Evolutionary conservation across 495 filamentous ascomycete species (phyloP).

Genomic region (Letharia lupina): DNA sequence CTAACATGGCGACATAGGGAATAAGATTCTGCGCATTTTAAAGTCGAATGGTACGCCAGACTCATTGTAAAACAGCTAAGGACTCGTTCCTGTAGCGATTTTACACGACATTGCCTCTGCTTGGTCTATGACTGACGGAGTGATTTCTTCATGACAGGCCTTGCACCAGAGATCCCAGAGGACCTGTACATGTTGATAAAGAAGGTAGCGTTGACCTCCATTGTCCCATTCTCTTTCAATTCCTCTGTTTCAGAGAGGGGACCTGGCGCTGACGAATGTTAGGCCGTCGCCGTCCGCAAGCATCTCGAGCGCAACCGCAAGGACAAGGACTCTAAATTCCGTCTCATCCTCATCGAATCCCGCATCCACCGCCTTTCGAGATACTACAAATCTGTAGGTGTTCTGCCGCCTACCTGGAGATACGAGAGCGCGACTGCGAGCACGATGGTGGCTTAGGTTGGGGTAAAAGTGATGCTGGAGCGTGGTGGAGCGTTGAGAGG

Average conservation of each 20-base stretch:
- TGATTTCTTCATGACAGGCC: slow-evolving; percentile 71
- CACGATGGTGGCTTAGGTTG: slow-evolving; percentile 44
- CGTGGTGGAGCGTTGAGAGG: slow-evolving; percentile 1
- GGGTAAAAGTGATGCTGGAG: neutral
- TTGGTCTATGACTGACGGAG: slow-evolving; percentile 97
- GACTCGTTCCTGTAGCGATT: neutral
- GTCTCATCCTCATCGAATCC: slow-evolving; percentile 99
- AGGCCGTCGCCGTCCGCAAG: slow-evolving; percentile 99
- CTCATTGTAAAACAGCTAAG: neutral
- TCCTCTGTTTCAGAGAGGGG: neutral
- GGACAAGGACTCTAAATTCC: slow-evolving; percentile 99
- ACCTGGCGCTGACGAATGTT: neutral
- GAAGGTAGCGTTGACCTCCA: slow-evolving; percentile 55
- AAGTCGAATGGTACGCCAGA: slow-evolving; percentile 75
- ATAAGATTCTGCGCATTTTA: slow-evolving; percentile 98
- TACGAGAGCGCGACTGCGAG: slow-evolving; percentile 66
- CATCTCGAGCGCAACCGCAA: slow-evolving; percentile 99
- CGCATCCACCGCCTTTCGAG: slow-evolving; percentile 97
- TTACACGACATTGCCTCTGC: slow-evolving; percentile 63
- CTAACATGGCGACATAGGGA: slow-evolving; percentile 48
- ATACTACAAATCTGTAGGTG: slow-evolving; percentile 98
- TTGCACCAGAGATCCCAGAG: slow-evolving; percentile 95
- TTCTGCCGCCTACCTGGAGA: slow-evolving; percentile 95
- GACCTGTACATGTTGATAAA: slow-evolving; percentile 99
- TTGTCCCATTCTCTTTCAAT: neutral